phyloP scores from a whole-genome alignment of 805 yeast genomes.

The Metschnikowia shivogae region DNA sequence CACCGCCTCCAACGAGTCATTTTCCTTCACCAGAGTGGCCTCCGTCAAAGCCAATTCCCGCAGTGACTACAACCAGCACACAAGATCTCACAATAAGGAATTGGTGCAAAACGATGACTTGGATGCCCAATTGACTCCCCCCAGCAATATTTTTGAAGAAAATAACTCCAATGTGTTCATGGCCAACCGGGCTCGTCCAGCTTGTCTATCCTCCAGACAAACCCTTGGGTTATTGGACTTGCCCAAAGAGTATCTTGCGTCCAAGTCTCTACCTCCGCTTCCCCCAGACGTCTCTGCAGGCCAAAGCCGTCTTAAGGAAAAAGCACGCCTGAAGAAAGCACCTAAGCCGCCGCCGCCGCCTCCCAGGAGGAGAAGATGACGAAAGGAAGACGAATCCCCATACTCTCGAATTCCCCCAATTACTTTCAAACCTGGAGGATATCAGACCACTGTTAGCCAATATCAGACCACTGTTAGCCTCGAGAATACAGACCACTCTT shows the following conservation, averaged over 20 bases:
- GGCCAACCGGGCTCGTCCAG: neutral
- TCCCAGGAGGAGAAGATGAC: conserved; percentile 9
- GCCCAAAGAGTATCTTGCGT: conserved; percentile 29
- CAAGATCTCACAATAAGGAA: conserved; percentile 26
- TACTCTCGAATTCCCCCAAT: neutral
- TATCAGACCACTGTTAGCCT: too few species aligned
- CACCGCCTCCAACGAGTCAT: conserved; percentile 14
- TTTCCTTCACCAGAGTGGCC: conserved; percentile 19
- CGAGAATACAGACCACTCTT: too few species aligned
- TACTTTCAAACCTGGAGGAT: too few species aligned
- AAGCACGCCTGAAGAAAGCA: conserved; percentile 32
- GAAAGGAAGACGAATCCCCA: too few species aligned
- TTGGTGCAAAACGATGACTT: neutral
- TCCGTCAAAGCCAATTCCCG: conserved; percentile 33
- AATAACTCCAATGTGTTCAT: conserved; percentile 31
- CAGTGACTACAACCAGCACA: conserved; percentile 34
- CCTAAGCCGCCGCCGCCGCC: conserved; percentile 40
- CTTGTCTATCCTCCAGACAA: conserved; percentile 3
- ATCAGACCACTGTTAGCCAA: too few species aligned
- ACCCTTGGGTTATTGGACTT: conserved; percentile 25
- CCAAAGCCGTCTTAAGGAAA: conserved; percentile 16
- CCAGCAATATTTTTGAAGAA: conserved; percentile 11
- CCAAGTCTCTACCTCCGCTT: conserved; percentile 20
- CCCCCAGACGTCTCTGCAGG: conserved; percentile 7
- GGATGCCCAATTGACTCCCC: neutral